phyloP scores from a whole-genome alignment of 2,329 filamentous ascomycete genomes.

The Pseudovirgaria hyperparasitica region DNA sequence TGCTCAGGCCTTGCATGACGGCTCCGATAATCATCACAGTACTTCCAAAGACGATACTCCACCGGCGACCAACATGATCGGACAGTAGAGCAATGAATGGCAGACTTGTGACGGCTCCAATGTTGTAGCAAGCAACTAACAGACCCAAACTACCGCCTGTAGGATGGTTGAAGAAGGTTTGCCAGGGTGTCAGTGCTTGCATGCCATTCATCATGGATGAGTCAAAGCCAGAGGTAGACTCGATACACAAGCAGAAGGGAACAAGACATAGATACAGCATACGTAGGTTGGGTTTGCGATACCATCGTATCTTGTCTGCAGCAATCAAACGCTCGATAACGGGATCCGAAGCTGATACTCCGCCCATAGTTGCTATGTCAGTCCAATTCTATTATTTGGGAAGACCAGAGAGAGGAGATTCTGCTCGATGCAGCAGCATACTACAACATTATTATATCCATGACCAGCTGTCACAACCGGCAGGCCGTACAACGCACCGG shows the following conservation, averaged over 20 bases:
- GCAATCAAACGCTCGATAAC: constrained; percentile 19
- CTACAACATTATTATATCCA: too few relatives aligned
- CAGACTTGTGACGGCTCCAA: constrained; percentile 45
- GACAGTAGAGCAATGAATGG: constrained; percentile 46
- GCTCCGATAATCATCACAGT: constrained; percentile 43
- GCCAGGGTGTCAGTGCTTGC: constrained; percentile 25
- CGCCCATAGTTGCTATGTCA: too few relatives aligned
- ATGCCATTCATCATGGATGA: constrained; percentile 33
- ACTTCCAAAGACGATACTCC: constrained; percentile 44
- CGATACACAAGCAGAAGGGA: constrained; percentile 49
- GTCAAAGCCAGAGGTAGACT: constrained; percentile 49
- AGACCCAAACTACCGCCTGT: constrained; percentile 39
- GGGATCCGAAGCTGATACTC: constrained; percentile 9
- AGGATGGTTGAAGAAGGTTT: constrained; percentile 34
- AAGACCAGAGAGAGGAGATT: too few relatives aligned
- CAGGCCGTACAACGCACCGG: too few relatives aligned
- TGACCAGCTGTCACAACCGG: too few relatives aligned
- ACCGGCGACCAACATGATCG: constrained; percentile 42
- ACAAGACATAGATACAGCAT: constrained; percentile 45
- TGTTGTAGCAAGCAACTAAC: constrained; percentile 45
- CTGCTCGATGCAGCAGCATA: too few relatives aligned
- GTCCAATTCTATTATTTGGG: too few relatives aligned
- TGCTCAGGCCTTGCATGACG: constrained; percentile 42
- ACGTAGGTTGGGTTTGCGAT: constrained; percentile 46
- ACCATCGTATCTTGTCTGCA: constrained; percentile 37